Percentiles rank a stretch among this genome's conserved stretches.
These are phyloP conservation scores for Tetrapyrgos nigripes DNA, from an alignment of 1,284 basidiomycete genomes.

Conservation along the genomic window DNA sequence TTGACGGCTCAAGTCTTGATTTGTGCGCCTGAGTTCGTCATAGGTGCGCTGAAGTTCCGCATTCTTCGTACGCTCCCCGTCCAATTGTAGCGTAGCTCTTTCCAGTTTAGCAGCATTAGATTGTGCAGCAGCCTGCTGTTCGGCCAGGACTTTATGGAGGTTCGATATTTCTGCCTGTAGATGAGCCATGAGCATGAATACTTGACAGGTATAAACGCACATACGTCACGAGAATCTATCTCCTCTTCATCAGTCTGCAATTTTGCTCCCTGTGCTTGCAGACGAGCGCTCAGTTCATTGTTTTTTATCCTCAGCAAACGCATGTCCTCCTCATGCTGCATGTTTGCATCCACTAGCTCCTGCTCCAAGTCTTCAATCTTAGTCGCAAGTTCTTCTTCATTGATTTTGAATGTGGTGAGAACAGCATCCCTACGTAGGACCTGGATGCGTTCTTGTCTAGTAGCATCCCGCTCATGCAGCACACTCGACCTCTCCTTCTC, in stretches of 20 bases:
- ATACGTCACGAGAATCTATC: slow-evolving; percentile 51
- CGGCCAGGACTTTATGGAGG: slow-evolving; percentile 53
- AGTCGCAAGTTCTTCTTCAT: slow-evolving; percentile 63
- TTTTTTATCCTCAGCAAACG: slow-evolving; percentile 19
- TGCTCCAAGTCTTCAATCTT: slow-evolving; percentile 53
- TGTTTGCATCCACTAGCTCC: slow-evolving; percentile 32
- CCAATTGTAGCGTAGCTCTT: slow-evolving; percentile 61
- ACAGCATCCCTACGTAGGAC: slow-evolving; percentile 65
- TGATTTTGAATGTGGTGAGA: slow-evolving; percentile 66
- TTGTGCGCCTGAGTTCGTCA: slow-evolving; percentile 61
- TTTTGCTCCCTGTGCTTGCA: slow-evolving; percentile 45
- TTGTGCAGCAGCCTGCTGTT: slow-evolving; percentile 51
- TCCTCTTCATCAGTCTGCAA: slow-evolving; percentile 44
- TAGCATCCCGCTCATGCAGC: slow-evolving; percentile 57
- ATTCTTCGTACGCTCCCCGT: slow-evolving; percentile 58
- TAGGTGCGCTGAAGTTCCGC: slow-evolving; percentile 60
- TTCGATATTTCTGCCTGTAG: slow-evolving; percentile 48
- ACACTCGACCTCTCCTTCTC: slow-evolving; percentile 55
- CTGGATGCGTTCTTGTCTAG: slow-evolving; percentile 59
- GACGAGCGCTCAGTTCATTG: slow-evolving; percentile 36
- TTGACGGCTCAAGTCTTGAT: slow-evolving; percentile 63
- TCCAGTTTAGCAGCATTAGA: slow-evolving; percentile 58
- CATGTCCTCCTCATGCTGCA: slow-evolving; percentile 36
- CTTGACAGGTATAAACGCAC: slow-evolving; percentile 14
- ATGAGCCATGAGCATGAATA: slow-evolving; percentile 10